These are phyloP conservation scores for Liquidambar formosana DNA, from an alignment of 164 flowering plant genomes.

Conservation along the genomic window DNA sequence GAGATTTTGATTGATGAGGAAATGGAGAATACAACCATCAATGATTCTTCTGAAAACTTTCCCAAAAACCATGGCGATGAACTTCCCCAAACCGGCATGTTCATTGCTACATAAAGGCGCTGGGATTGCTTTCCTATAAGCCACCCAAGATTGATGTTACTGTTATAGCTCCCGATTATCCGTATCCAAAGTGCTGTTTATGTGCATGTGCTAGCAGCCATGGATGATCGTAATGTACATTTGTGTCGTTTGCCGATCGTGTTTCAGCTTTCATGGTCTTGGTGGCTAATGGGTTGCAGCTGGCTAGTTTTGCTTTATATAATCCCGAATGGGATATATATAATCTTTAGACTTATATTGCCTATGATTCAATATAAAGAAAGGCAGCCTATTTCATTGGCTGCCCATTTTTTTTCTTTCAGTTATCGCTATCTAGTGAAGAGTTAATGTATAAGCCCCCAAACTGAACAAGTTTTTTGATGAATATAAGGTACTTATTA, in stretches of 20 bases:
- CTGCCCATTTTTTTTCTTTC: constrained; percentile 19
- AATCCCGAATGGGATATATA: constrained; percentile 6
- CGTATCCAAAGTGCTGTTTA: constrained; percentile 53
- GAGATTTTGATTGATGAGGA: constrained; percentile 31
- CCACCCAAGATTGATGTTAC: constrained; percentile 25
- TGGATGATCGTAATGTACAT: constrained; percentile 58
- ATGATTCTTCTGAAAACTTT: constrained; percentile 20
- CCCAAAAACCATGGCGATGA: constrained; percentile 20
- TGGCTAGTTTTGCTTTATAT: constrained; percentile 17
- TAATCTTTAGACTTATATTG: constrained; percentile 12
- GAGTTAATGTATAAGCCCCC: constrained; percentile 24
- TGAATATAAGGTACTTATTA: constrained; percentile 13
- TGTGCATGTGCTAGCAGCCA: constrained; percentile 59
- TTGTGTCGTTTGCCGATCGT: constrained; percentile 23
- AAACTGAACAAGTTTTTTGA: constrained; percentile 18
- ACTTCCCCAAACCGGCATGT: constrained; percentile 26
- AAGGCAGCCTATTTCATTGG: constrained; percentile 34
- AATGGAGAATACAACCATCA: constrained; percentile 4
- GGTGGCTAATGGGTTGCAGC: constrained; percentile 21
- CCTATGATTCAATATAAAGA: constrained; percentile 20
- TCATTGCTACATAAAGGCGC: constrained; percentile 15
- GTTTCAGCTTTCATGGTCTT: constrained; percentile 29
- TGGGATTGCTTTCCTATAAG: neutral
- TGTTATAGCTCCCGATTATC: constrained; percentile 31
- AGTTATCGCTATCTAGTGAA: constrained; percentile 1